A percentile compares a stretch with the other conserved stretches of the same genome.
Evolutionary conservation across 306 rosid genomes (phyloP).

Genomic region (Cucumis cinereus): DNA sequence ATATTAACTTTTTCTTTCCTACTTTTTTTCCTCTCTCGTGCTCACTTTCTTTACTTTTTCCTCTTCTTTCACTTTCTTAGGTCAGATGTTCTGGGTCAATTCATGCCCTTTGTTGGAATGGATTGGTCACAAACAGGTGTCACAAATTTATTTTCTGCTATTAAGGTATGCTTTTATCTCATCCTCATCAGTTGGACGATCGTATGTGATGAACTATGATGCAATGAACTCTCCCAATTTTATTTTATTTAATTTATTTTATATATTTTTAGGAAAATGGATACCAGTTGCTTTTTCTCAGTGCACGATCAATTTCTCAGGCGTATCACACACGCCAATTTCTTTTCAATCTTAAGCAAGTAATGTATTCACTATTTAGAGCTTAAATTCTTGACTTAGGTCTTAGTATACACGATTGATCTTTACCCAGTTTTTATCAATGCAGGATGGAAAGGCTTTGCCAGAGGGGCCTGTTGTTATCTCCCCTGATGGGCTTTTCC

Average conservation of each 20-base stretch:
- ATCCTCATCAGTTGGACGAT: constrained; percentile 10
- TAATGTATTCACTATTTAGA: constrained; percentile 19
- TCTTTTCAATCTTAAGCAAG: constrained; percentile 88
- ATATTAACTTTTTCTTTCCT: not conserved
- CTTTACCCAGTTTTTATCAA: constrained; percentile 8
- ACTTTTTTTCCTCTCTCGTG: not conserved
- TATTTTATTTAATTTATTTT: not conserved
- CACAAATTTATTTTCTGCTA: constrained; percentile 87
- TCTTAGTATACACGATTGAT: not conserved
- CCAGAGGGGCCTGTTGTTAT: constrained; percentile 97
- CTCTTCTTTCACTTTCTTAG: constrained; percentile 27
- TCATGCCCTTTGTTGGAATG: constrained; percentile 97
- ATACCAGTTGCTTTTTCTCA: constrained; percentile 84
- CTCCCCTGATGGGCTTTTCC: constrained; percentile 94
- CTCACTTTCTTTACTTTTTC: constrained; percentile 1
- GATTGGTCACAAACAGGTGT: constrained; percentile 99
- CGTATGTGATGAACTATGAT: not conserved
- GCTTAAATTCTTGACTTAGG: constrained; percentile 11
- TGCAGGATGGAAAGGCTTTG: constrained; percentile 80
- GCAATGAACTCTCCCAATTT: not conserved
- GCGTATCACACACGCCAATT: constrained; percentile 77
- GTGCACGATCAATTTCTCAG: constrained; percentile 97
- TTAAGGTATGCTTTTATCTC: constrained; percentile 51
- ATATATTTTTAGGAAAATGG: constrained; percentile 69
- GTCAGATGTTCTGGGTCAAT: constrained; percentile 98